Evolutionary conservation across 2,329 filamentous ascomycete species (phyloP).

Genomic region (Colletotrichum graminicola): DNA sequence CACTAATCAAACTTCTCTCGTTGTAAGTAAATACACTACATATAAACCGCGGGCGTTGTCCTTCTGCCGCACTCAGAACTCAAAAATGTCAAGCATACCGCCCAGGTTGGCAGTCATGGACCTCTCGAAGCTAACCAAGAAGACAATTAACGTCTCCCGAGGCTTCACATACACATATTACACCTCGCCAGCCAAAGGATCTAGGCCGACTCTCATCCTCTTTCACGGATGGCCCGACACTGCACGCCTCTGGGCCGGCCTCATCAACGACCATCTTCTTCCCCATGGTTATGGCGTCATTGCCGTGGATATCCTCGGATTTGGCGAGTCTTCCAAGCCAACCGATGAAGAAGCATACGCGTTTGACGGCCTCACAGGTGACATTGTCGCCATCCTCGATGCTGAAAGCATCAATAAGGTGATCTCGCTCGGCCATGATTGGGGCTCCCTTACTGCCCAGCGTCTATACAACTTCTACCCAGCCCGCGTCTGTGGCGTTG

Average conservation of each 20-base stretch:
- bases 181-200: constrained; percentile 45
- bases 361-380: constrained; percentile 51
- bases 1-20: too few relatives aligned
- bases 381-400: constrained; percentile 56
- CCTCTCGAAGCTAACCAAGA: constrained; percentile 46
- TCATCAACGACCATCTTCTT: constrained; percentile 55
- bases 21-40: neutral
- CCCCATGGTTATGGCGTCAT: constrained; percentile 54
- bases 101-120: constrained; percentile 26
- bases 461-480: constrained; percentile 58
- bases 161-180: constrained; percentile 58
- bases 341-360: constrained; percentile 53
- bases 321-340: constrained; percentile 56
- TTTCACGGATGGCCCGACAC: constrained; percentile 65
- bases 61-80: neutral
- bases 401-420: constrained; percentile 51
- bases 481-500: constrained; percentile 55
- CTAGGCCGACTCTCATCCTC: constrained; percentile 53
- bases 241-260: constrained; percentile 57
- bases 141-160: constrained; percentile 48
- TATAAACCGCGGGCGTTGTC: neutral
- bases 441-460: constrained; percentile 57
- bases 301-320: constrained; percentile 55
- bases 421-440: constrained; percentile 63
- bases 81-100: neutral